These are phyloP conservation scores for Venturia pyrina DNA, from an alignment of 2,329 filamentous ascomycete species.

Conservation along the genomic window DNA sequence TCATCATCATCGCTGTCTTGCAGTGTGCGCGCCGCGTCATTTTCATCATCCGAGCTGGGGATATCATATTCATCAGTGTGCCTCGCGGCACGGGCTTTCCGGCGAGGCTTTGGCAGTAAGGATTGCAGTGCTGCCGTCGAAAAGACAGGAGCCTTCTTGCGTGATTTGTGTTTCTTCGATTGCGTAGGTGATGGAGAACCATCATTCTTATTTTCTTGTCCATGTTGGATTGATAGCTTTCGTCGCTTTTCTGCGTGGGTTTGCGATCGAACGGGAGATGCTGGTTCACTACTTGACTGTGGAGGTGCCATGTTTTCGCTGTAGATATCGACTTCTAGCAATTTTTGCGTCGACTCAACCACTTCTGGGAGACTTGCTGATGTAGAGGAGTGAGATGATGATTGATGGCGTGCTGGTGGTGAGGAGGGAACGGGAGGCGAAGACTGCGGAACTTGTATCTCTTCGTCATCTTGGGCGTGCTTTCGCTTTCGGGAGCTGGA, in stretches of 20 bases:
- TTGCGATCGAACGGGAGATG: slow-evolving; percentile 7
- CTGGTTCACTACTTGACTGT: slow-evolving; percentile 29
- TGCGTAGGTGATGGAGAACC: background rate
- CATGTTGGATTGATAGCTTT: background rate
- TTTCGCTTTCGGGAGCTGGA: slow-evolving; percentile 31
- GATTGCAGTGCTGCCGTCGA: slow-evolving; percentile 36
- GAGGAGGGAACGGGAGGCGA: slow-evolving; percentile 28
- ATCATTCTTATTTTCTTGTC: background rate
- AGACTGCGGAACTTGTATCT: slow-evolving; percentile 29
- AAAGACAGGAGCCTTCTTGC: slow-evolving; percentile 18
- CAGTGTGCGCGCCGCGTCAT: slow-evolving; percentile 11
- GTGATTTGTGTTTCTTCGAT: background rate
- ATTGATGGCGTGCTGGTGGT: slow-evolving; percentile 15
- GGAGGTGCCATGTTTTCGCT: slow-evolving; percentile 36
- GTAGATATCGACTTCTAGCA: slow-evolving; percentile 21
- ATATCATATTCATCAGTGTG: slow-evolving; percentile 32
- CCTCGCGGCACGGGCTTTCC: slow-evolving; percentile 13
- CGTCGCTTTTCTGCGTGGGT: background rate
- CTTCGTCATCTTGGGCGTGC: slow-evolving; percentile 19
- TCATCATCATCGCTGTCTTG: slow-evolving; percentile 26
- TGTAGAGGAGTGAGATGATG: background rate
- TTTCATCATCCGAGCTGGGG: slow-evolving; percentile 23
- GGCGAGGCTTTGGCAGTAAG: slow-evolving; percentile 31
- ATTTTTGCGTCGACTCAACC: slow-evolving; percentile 21
- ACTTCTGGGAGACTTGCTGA: slow-evolving; percentile 24